Conservation (phyloP, 208 protist species). For the Crithidia acanthocephali region DNA sequence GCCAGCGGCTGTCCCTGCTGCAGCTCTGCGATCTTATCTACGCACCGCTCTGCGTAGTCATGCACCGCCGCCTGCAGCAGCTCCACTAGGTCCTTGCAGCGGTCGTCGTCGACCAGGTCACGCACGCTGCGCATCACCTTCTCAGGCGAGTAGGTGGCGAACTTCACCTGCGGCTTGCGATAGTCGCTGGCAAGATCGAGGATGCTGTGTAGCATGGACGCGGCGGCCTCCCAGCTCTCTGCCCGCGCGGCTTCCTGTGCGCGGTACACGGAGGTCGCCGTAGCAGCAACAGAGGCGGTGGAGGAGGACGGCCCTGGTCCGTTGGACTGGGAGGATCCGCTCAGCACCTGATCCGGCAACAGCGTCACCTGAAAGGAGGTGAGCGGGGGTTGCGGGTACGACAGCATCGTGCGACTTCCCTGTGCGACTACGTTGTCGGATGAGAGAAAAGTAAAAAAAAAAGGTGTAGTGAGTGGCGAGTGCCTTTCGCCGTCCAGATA, state of each 20-base stretch:
- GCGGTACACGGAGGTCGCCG: conserved; percentile 1
- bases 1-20: neutral
- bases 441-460: too few relatives aligned
- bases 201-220: conserved; percentile 48
- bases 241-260: conserved; percentile 4
- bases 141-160: conserved; percentile 58
- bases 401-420: neutral
- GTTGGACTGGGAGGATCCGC: too few relatives aligned
- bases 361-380: conserved; percentile 36
- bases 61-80: conserved; percentile 36
- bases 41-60: conserved; percentile 27
- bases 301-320: neutral
- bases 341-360: conserved; percentile 19
- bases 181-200: conserved; percentile 26
- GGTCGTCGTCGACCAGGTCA: conserved; percentile 49
- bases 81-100: conserved; percentile 22
- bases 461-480: too few relatives aligned
- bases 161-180: conserved; percentile 24
- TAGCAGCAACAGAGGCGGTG: neutral
- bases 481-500: too few relatives aligned
- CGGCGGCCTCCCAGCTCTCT: conserved; percentile 21
- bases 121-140: conserved; percentile 53
- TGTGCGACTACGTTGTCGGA: too few relatives aligned
- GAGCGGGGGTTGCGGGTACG: conserved; percentile 24
- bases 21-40: conserved; percentile 21